Percentiles rank a stretch among this genome's conserved stretches.
phyloP scores from a whole-genome alignment of 305 asterid genomes.

The Plantago lanceolata region DNA sequence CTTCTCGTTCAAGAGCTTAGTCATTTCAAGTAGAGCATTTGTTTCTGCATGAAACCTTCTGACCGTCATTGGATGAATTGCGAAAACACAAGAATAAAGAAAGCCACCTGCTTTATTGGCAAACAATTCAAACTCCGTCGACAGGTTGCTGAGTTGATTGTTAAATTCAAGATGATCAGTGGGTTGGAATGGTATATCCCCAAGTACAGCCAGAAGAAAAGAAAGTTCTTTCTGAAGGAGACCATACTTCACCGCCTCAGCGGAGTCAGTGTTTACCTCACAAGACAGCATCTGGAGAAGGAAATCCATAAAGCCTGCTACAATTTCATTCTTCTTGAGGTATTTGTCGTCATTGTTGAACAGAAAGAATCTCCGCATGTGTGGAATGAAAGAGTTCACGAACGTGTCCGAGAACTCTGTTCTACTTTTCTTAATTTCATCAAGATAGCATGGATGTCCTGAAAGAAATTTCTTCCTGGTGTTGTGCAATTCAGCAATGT shows the following conservation, averaged over 20 bases:
- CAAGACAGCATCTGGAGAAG: no score
- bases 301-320: conserved; percentile 11
- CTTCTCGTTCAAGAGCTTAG: background rate
- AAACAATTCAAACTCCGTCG: conserved; percentile 6
- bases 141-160: background rate
- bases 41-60: background rate
- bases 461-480: no score
- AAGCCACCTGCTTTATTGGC: conserved; percentile 22
- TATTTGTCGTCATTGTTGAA: background rate
- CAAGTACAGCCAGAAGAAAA: no score
- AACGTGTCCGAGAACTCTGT: background rate
- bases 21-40: background rate
- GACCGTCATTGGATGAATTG: background rate
- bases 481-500: background rate
- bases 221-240: no score
- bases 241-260: no score
- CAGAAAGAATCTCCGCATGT: conserved; percentile 4
- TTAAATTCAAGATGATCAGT: no score
- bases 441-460: background rate
- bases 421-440: background rate
- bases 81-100: conserved; percentile 3
- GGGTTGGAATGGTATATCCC: no score
- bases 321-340: background rate
- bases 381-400: background rate
- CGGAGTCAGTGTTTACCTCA: no score